phyloP scores from a whole-genome alignment of 2,329 filamentous ascomycete genomes.

The Penicillium concentricum region DNA sequence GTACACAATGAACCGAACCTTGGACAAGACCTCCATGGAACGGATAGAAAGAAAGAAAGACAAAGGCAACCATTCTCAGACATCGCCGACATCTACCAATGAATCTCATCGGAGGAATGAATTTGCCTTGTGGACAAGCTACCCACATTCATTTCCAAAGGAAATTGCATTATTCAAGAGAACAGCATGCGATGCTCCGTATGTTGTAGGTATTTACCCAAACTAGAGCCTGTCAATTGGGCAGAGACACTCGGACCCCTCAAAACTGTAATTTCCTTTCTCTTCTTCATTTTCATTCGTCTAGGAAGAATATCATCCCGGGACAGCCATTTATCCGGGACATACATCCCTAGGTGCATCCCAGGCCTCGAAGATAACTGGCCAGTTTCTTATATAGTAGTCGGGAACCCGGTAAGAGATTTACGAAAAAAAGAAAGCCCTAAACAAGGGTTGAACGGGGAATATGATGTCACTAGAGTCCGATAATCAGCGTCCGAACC shows the following conservation, averaged over 20 bases:
- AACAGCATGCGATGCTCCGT: background rate
- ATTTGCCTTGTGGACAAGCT: background rate
- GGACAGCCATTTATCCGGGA: conserved; percentile 1
- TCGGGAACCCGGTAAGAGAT: background rate
- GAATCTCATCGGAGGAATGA: background rate
- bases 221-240: background rate
- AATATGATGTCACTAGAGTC: conserved; percentile 5
- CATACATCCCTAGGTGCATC: background rate
- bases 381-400: background rate
- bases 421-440: background rate
- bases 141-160: conserved; percentile 1
- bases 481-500: background rate
- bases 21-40: background rate
- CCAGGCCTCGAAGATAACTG: background rate
- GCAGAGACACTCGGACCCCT: conserved; percentile 1
- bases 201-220: background rate
- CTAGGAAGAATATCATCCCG: background rate
- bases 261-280: background rate
- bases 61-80: background rate
- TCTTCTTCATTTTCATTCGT: background rate
- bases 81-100: background rate
- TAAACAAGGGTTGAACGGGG: background rate
- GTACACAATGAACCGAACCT: background rate
- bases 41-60: background rate
- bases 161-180: background rate